Conservation (phyloP, 2,329 filamentous ascomycete genomes). For the Ceratocystis cacaofunesta region DNA sequence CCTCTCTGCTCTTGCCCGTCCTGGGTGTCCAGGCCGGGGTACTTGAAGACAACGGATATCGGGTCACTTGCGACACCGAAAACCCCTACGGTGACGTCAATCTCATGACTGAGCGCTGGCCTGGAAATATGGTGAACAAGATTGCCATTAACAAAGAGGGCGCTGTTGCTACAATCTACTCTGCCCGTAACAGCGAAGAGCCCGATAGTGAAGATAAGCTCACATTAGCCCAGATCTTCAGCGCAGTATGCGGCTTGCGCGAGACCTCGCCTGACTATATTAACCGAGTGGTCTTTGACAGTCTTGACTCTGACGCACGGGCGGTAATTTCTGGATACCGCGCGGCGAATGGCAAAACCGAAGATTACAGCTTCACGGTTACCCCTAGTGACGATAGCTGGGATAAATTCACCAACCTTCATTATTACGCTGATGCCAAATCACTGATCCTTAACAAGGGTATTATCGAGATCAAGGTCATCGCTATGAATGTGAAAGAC, state of each 20-base stretch:
- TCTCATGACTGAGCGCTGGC: background rate
- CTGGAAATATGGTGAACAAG: background rate
- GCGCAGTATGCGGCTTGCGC: background rate
- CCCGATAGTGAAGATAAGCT: background rate
- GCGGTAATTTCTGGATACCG: background rate
- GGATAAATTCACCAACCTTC: background rate
- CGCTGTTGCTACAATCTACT: background rate
- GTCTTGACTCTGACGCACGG: background rate
- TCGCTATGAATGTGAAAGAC: no score
- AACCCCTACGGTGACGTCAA: background rate
- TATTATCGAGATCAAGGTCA: background rate
- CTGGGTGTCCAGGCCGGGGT: background rate
- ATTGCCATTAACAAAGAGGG: background rate
- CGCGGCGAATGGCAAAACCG: background rate
- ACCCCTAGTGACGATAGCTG: background rate
- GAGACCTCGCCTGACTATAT: background rate
- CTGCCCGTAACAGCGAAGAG: background rate
- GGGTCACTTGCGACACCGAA: background rate
- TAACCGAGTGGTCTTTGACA: background rate
- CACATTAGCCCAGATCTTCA: background rate
- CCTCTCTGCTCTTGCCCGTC: background rate
- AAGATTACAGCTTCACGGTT: background rate
- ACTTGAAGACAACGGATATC: background rate
- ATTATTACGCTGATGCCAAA: background rate
- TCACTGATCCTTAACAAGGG: background rate